A percentile compares a stretch with the other conserved stretches of the same genome.
Evolutionary conservation across 2,329 filamentous ascomycete species (phyloP).

Genomic region (Sclerotinia borealis): DNA sequence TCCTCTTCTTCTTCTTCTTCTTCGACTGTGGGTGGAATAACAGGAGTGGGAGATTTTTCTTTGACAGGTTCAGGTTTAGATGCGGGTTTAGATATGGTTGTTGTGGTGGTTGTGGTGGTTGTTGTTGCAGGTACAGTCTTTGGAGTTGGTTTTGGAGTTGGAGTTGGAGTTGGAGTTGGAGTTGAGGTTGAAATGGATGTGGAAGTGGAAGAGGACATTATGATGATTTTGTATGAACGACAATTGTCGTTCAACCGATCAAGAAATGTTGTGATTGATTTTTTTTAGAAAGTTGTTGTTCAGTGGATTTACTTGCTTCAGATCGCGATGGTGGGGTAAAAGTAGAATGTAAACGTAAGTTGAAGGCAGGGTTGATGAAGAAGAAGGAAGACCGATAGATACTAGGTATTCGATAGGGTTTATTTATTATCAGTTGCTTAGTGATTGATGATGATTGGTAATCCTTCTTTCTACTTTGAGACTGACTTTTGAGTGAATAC

Average conservation of each 20-base stretch:
- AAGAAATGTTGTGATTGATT: not conserved
- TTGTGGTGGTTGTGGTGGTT: not conserved
- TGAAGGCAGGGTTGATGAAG: conserved; percentile 3
- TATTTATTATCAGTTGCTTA: too few relatives aligned
- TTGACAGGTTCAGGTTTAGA: not conserved
- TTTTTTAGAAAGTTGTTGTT: conserved; percentile 6
- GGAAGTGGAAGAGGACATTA: conserved; percentile 3
- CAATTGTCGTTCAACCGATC: conserved; percentile 2
- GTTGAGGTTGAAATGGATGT: too few relatives aligned
- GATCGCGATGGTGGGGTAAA: conserved; percentile 9
- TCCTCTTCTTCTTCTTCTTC: conserved; percentile 5
- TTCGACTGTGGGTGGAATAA: not conserved
- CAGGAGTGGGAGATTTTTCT: conserved; percentile 1
- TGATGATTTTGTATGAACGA: not conserved
- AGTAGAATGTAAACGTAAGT: not conserved
- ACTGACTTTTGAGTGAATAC: too few relatives aligned
- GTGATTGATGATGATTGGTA: not conserved
- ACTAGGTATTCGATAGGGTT: too few relatives aligned
- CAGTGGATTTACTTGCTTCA: not conserved
- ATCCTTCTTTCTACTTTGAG: too few relatives aligned
- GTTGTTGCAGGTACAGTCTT: not conserved
- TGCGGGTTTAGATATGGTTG: not conserved
- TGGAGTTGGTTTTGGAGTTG: not conserved
- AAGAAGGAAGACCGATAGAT: not conserved
- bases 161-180: not conserved